A percentile compares a stretch with the other conserved stretches of the same genome.
Conservation (phyloP, 441 rosid genomes). For the Kokia cookei region DNA sequence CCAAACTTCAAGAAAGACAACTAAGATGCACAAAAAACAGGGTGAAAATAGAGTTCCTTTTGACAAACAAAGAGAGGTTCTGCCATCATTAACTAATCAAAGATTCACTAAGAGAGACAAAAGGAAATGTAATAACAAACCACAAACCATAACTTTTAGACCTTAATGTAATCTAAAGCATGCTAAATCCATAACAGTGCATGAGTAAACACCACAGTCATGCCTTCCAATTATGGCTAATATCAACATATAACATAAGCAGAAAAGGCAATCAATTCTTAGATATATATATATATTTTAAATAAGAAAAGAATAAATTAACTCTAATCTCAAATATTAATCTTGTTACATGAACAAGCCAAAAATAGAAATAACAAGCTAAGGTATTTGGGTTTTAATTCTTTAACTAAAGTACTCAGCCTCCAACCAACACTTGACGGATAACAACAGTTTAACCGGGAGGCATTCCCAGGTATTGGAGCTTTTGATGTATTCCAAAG, state of each 20-base stretch:
- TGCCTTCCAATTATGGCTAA: neutral
- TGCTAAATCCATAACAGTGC: neutral
- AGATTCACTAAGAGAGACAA: neutral
- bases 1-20: no score
- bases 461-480: no score
- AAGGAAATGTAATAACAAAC: neutral
- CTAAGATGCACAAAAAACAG: no score
- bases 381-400: neutral
- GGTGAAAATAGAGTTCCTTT: no score
- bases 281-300: no score
- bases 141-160: neutral
- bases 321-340: neutral
- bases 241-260: neutral
- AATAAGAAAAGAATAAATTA: no score
- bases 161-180: neutral
- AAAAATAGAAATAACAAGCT: neutral
- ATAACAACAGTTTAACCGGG: no score
- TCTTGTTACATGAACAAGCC: neutral
- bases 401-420: neutral
- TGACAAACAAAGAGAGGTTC: neutral
- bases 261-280: neutral
- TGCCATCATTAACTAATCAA: no score
- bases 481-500: no score
- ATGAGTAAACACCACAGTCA: neutral
- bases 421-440: neutral